Evolutionary conservation across 2,329 filamentous ascomycete genomes (phyloP).

Genomic region (Hymenoscyphus albidus): DNA sequence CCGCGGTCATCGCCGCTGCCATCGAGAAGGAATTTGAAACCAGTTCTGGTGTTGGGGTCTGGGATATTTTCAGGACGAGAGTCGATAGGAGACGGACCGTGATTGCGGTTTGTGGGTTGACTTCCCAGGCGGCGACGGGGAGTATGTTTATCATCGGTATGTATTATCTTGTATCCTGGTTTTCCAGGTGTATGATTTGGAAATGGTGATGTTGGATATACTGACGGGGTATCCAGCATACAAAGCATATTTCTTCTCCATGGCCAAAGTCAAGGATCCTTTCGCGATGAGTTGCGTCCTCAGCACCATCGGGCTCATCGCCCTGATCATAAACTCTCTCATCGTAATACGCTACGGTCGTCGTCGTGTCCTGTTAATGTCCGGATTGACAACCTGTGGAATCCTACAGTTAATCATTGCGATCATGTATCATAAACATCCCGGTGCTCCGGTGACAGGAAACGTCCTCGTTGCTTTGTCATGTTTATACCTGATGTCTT

Average conservation of each 20-base stretch:
- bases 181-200: neutral
- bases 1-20: slow-evolving; percentile 30
- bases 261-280: slow-evolving; percentile 51
- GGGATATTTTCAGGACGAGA: slow-evolving; percentile 48
- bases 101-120: slow-evolving; percentile 45
- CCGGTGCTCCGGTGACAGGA: slow-evolving; percentile 37
- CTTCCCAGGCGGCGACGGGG: slow-evolving; percentile 50
- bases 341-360: slow-evolving; percentile 51
- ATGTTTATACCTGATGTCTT: slow-evolving; percentile 23
- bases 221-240: slow-evolving; percentile 39
- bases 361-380: slow-evolving; percentile 49
- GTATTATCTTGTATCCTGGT: slow-evolving; percentile 4
- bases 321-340: slow-evolving; percentile 49
- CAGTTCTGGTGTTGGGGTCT: slow-evolving; percentile 33
- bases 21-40: slow-evolving; percentile 31
- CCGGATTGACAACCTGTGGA: slow-evolving; percentile 49
- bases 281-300: slow-evolving; percentile 56
- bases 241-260: slow-evolving; percentile 56
- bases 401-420: slow-evolving; percentile 53
- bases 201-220: neutral
- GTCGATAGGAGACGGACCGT: slow-evolving; percentile 49
- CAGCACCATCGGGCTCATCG: slow-evolving; percentile 48
- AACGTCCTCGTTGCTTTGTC: slow-evolving; percentile 47
- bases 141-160: slow-evolving; percentile 53
- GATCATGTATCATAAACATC: slow-evolving; percentile 46